Evolutionary conservation across 345 rosid genomes (phyloP), one percentile per base, ranked within the genome.

Genomic region (Camelina hispida): DNA sequence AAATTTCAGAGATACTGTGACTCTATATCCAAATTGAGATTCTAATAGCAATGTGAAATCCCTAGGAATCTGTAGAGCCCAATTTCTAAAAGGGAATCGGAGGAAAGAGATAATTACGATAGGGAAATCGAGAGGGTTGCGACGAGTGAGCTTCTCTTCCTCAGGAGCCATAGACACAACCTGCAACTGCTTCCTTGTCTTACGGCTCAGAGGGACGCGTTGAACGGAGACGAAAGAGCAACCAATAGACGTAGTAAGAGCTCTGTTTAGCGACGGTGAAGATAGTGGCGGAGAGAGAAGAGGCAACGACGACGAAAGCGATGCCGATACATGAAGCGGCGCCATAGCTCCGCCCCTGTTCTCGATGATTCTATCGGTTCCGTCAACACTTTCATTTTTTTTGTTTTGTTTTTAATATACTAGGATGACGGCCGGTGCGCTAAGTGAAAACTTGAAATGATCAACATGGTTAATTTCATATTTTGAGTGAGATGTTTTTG

Each of bases 111-210:
- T 4, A 25, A 9, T 53, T 1, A 53, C 58, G 4, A 53, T 53
- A 11, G 34, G 34, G 58, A 53, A 53, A 53, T 53, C 34, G 35
- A 53, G 58, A 53, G 58, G 58, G 1, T 53, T 53, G 5, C 35
- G 58, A 23, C 34, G 58, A 22, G 58, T 53, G 58, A 53, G 58
- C 58, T 53, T 53, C 9, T 53, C 58, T 53, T 53, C 34, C 4
- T 53, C 16, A 25, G 58, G 58, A 14, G 16, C n/a, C 58, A 53
- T 53, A 53, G 58, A 32, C 35, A 53, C 58, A 3, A 53, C 58
- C 8, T 52, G 32, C 9, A 50, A 18, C 23, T 50, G 54, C 18
- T 46, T 46, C 51, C 51, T n/a, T 2, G 51, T n/a, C 18, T 46
- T 46, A 3, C 51, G 51, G 20, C 51, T 46, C 9, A 46, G 18